Evolutionary conservation across 768 basidiomycete genomes (phyloP), one percentile per base, ranked within the genome.

Genomic region (Atractiella rhizophila): DNA sequence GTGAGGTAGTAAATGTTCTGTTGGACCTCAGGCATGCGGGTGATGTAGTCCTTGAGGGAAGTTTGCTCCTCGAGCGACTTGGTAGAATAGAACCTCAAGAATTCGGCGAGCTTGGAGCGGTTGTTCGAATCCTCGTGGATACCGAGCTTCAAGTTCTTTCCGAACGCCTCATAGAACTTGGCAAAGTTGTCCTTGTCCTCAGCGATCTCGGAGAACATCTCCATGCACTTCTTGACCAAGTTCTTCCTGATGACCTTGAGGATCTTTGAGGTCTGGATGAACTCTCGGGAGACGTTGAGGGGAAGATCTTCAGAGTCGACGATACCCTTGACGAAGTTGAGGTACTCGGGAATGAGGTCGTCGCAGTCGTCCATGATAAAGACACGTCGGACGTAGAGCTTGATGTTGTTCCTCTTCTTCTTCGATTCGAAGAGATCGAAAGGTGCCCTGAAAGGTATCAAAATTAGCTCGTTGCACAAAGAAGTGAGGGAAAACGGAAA

Each of bases 371-470:
- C 91, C 82, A 91, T 94, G 71, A 98, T 96, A 70, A 98, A 96
- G 57, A 96, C 88, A 43, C 91, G 83, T 68, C 91, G 82, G 54
- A 98, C 91, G 60, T 96, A 98, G 60, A 98, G 85, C 67, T 98
- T 98, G 71, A 98, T 96, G 77, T 96, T 96, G 72, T 94, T 94
- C 56, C 88, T 81, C 73, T 96, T 96, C 79, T 96, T 96, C 77
- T 98, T 96, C 46, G 79, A 80, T 68, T 98, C 91, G 66, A 98
- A 98, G 60, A 98, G 76, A 58, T 98, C 91, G 63, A 96, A 96
- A 39, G 91, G 91, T 32, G 88, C 91, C 46, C 85, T 85, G 39
- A 12, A 4, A 3, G 38, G 27, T 24, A 36, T 20, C 44, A 23
- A 24, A 15, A 24, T 7, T 9, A 36, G 19, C n/a, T 32, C 18